Conservation (phyloP, 305 asterid species). For the Fraxinus floribunda region DNA sequence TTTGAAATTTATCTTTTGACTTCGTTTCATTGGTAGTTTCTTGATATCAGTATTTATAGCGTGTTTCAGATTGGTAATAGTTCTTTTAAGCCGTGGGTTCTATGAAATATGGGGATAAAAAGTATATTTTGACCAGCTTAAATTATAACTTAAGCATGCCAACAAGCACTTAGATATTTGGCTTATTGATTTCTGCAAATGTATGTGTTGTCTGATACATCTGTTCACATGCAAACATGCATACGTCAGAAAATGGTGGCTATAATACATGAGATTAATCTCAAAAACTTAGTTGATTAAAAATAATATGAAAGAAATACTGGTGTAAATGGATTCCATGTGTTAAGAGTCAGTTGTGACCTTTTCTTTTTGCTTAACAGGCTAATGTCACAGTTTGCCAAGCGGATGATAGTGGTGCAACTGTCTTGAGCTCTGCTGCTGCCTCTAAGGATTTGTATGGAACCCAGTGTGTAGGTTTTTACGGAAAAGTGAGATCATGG, state of each 20-base stretch:
- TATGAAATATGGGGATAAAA: neutral
- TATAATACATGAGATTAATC: neutral
- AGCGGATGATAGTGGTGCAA: conserved; percentile 94
- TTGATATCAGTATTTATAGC: neutral
- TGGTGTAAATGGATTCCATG: neutral
- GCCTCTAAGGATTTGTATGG: conserved; percentile 91
- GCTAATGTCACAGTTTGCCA: conserved; percentile 94
- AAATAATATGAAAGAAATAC: conserved; percentile 16
- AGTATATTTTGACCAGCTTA: neutral
- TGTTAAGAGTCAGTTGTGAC: conserved; percentile 18
- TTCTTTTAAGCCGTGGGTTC: neutral
- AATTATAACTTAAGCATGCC: neutral
- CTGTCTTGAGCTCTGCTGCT: conserved; percentile 73
- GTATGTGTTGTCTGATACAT: neutral
- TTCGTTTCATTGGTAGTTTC: neutral
- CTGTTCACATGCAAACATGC: neutral
- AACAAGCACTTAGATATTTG: neutral
- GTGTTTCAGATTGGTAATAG: neutral
- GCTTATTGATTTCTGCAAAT: neutral
- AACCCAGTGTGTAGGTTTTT: conserved; percentile 89
- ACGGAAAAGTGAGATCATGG: conserved; percentile 97
- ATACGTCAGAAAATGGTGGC: conserved; percentile 9
- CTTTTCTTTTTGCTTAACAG: conserved; percentile 42
- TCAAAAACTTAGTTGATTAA: neutral
- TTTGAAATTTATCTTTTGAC: neutral